Base-by-base conservation (phyloP, 768 basidiomycete genomes). In the Boletus sensibilis region DNA sequence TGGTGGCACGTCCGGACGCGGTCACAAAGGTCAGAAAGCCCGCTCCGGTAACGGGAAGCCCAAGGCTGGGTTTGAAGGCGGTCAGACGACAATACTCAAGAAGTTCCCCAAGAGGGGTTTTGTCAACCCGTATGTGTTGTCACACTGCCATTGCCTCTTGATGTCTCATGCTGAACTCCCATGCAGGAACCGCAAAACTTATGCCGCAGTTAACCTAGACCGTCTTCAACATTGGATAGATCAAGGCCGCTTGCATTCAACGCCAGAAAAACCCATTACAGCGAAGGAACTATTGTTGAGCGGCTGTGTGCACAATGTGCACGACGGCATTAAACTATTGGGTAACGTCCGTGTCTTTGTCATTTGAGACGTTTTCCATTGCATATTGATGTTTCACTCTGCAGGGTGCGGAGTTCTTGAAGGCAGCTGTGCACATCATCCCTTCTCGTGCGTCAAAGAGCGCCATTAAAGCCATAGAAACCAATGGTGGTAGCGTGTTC, bases 21-120 rank as follows among this genome's bases (percentile, higher is more conserved):
- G 97, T 74, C 83, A 91, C 72, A 99, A 99, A 65, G 97, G 97
- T 63, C 94, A 96, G 74, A 95, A 94, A 57, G 88, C 97, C 37
- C 85, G 96, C 59, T 85, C 92, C 5, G 95, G 95, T 2, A 85
- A 88, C 56, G 91, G 93, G 5, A 89, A 92, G 63, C 86, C 83
- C 31, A 83, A 81, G 63, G 79, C 84, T 27, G 87, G 92, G 7
- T 99, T 98, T 60, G 97, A 98, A 73, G 97, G 97, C 68, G 97
- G 97, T 59, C 96, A 98, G 72, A 98, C 96, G 5, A 92, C 96
- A 14, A 85, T 98, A 52, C 88, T 90, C 6, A 87, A 92, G 60
- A 77, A 86, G 42, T 90, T 95, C 68, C 97, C 97, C 6, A 99
- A 99, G 78, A 82, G 85, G 45, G 97, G 97, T 44, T 98, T 98